These are phyloP conservation scores for Globisporangium mamillatum DNA, from an alignment of 352 stramenopile species.

Conservation along the genomic window DNA sequence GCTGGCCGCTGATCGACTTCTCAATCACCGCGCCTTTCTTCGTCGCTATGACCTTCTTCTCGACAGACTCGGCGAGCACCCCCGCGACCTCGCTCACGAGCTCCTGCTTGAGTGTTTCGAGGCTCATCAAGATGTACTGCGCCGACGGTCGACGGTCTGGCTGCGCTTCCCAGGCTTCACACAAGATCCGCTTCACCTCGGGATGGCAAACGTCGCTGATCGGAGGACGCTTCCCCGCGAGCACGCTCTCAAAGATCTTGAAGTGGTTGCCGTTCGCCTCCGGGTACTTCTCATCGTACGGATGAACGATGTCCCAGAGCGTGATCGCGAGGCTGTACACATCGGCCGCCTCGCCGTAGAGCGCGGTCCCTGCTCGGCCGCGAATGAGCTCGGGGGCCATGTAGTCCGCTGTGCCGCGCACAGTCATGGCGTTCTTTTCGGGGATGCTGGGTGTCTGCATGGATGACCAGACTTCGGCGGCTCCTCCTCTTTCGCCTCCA, in stretches of 20 bases:
- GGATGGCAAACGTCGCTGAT: constrained; percentile 34
- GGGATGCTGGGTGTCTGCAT: constrained; percentile 4
- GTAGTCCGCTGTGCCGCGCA: constrained; percentile 76
- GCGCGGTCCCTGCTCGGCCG: constrained; percentile 57
- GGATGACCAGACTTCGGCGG: constrained; percentile 10
- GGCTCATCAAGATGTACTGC: constrained; percentile 37
- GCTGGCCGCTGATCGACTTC: constrained; percentile 34
- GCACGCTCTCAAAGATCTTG: constrained; percentile 66
- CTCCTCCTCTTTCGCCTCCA: background rate
- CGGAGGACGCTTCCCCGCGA: constrained; percentile 49
- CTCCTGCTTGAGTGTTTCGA: constrained; percentile 52
- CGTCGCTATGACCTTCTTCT: constrained; percentile 26
- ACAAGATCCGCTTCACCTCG: constrained; percentile 47
- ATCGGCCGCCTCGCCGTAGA: constrained; percentile 70
- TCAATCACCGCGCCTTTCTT: constrained; percentile 31
- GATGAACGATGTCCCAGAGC: constrained; percentile 74
- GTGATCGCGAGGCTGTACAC: constrained; percentile 76
- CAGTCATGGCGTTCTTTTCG: constrained; percentile 43
- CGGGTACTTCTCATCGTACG: constrained; percentile 62
- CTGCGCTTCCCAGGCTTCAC: constrained; percentile 46
- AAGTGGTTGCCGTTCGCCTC: constrained; percentile 56
- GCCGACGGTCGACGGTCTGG: constrained; percentile 51
- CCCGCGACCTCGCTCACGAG: constrained; percentile 37
- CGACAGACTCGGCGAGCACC: constrained; percentile 30
- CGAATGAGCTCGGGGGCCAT: constrained; percentile 82